phyloP scores from a whole-genome alignment of 768 basidiomycete genomes.

The Lactarius evosmus region DNA sequence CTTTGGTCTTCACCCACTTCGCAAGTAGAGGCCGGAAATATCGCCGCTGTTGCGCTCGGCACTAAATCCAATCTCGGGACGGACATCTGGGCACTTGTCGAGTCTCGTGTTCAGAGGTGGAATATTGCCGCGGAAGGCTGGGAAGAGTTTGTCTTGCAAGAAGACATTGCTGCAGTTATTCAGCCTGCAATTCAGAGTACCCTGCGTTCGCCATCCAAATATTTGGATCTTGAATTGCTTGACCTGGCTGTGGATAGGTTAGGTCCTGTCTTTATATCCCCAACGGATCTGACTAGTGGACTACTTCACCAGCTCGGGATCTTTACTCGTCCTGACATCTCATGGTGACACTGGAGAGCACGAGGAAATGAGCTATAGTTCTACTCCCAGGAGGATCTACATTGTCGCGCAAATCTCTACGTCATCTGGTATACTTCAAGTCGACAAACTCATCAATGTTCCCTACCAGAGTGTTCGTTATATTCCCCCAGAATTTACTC shows the following conservation, averaged over 20 bases:
- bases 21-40: slow-evolving; percentile 53
- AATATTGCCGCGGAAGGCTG: slow-evolving; percentile 62
- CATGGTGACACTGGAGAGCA: slow-evolving; percentile 57
- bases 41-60: slow-evolving; percentile 60
- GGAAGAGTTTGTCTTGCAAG: slow-evolving; percentile 61
- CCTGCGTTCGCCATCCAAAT: slow-evolving; percentile 39
- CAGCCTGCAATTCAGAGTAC: slow-evolving; percentile 46
- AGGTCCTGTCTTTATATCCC: slow-evolving; percentile 26
- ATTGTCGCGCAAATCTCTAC: slow-evolving; percentile 53
- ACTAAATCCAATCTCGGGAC: slow-evolving; percentile 43
- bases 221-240: slow-evolving; percentile 68
- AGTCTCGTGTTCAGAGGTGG: slow-evolving; percentile 70
- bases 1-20: slow-evolving; percentile 42
- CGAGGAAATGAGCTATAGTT: slow-evolving; percentile 39
- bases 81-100: slow-evolving; percentile 66
- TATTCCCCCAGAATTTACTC: neutral
- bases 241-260: slow-evolving; percentile 65
- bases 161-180: slow-evolving; percentile 51
- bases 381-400: slow-evolving; percentile 58
- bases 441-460: slow-evolving; percentile 52
- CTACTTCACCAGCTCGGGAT: slow-evolving; percentile 40
- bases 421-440: slow-evolving; percentile 41
- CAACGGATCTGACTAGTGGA: neutral
- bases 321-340: slow-evolving; percentile 62
- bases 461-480: slow-evolving; percentile 72